Percentiles rank a stretch among this genome's conserved stretches.
phyloP scores from a whole-genome alignment of 2,329 filamentous ascomycete species.

The Cladosporium halotolerans region DNA sequence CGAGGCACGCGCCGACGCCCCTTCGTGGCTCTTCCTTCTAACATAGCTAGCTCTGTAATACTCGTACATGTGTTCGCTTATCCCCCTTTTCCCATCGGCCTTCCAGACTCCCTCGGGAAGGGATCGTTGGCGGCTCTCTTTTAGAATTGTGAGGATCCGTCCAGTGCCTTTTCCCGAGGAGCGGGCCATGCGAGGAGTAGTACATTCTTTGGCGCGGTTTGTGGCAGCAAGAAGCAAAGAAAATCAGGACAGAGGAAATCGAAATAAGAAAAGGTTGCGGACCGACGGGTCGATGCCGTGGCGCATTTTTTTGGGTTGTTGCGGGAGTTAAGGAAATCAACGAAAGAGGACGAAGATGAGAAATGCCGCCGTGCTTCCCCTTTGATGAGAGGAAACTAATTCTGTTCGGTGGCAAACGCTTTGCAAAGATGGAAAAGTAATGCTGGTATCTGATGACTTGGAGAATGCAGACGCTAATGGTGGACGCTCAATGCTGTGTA shows the following conservation, averaged over 20 bases:
- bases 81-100: neutral
- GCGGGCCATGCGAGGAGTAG: neutral
- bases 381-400: neutral
- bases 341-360: neutral
- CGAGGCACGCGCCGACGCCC: too few relatives aligned
- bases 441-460: conserved; percentile 9
- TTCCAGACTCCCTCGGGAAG: too few relatives aligned
- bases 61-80: conserved; percentile 4
- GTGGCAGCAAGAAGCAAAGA: neutral
- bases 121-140: too few relatives aligned
- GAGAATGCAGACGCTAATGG: conserved; percentile 10
- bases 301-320: neutral
- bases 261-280: neutral
- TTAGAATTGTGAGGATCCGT: neutral
- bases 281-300: neutral
- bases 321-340: neutral
- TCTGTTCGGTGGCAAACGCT: neutral
- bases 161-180: neutral
- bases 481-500: conserved; percentile 5
- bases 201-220: conserved; percentile 9
- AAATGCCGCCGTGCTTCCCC: conserved; percentile 1
- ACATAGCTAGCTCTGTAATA: conserved; percentile 7
- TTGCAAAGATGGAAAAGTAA: conserved; percentile 2
- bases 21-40: neutral
- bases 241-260: neutral